Evolutionary conservation across 768 basidiomycete genomes (phyloP), one percentile per base, ranked within the genome.

Genomic region (Psilocybe cyanescens): DNA sequence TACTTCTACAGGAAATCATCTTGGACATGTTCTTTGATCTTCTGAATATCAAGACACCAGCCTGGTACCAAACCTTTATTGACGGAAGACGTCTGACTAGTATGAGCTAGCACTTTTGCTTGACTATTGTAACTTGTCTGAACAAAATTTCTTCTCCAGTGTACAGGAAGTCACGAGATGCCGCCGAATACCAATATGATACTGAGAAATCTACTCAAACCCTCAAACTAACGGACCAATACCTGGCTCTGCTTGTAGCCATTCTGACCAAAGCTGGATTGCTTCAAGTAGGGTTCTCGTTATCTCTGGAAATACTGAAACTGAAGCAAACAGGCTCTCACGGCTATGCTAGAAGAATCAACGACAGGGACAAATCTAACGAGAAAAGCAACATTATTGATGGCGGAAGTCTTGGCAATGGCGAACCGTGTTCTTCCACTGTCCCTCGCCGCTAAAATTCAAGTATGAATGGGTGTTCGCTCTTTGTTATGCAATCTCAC

Each of bases 11-110:
- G 96, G 97, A 98, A 79, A 86, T 95, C 31, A 81, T 98, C 37
- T 79, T 99, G 55, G 94, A 99, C 67, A 90, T 97, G 86, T 91
- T 99, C 68, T 98, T 98, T 68, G 92, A 94, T 62, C 81, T 96
- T 16, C 78, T 99, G 17, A 93, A 95, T 58, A 96, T 99, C 75
- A 93, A 93, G 72, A 84, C 91, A 0, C 92, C 95, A 1, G 90
- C 91, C 48, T 98, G 96, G 95, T 93, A 94, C 71, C 86, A 94
- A 68, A 91, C 93, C 0, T 98, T 97, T 69, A 90, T 97, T 37
- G 90, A 90, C 58, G 95, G 95, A 9, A 86, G 92, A 51, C 82
- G 95, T 30, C 75, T 97, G 57, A 97, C 95, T 2, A 91, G 95
- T 95, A 70, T 41, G 68, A 51, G 16, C 50, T 11, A 31, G 44